Percentiles rank a stretch among this genome's conserved stretches.
These are phyloP conservation scores for Leishmania tarentolae DNA, from an alignment of 208 protist species.

Conservation along the genomic window DNA sequence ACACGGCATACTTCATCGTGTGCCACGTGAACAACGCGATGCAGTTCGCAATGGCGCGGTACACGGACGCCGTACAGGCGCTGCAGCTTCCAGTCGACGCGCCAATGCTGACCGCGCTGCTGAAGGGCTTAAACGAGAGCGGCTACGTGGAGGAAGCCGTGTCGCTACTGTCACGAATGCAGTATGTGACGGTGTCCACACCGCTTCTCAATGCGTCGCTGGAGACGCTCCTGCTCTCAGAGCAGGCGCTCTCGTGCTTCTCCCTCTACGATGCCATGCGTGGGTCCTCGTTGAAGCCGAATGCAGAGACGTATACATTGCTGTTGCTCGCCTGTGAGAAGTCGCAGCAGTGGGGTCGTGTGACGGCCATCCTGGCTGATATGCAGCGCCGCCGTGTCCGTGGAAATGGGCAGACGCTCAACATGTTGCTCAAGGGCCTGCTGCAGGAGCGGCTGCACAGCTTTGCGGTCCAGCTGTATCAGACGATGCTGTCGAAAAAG, in stretches of 20 bases:
- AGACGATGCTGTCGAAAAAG: conserved; percentile 69
- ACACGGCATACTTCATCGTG: conserved; percentile 80
- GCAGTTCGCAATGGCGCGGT: conserved; percentile 70
- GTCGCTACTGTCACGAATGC: conserved; percentile 56
- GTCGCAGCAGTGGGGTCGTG: conserved; percentile 63
- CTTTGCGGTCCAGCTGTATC: conserved; percentile 74
- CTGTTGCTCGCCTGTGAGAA: conserved; percentile 82
- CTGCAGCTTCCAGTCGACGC: conserved; percentile 75
- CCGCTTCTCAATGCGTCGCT: conserved; percentile 80
- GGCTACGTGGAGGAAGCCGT: conserved; percentile 85
- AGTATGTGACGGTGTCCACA: conserved; percentile 72
- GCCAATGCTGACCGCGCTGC: conserved; percentile 71
- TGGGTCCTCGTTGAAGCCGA: conserved; percentile 32
- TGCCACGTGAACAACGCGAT: conserved; percentile 77
- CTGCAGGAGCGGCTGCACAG: conserved; percentile 61
- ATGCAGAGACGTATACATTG: conserved; percentile 80
- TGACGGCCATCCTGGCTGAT: conserved; percentile 65
- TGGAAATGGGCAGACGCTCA: conserved; percentile 74
- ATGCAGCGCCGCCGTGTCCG: conserved; percentile 80
- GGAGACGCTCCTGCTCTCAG: conserved; percentile 77
- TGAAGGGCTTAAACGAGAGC: conserved; percentile 76
- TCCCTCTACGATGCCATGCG: conserved; percentile 59
- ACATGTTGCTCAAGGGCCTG: conserved; percentile 84
- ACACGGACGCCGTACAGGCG: conserved; percentile 61
- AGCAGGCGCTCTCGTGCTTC: conserved; percentile 73